phyloP scores from a whole-genome alignment of 2,329 filamentous ascomycete genomes.

The Penicillium sp. region DNA sequence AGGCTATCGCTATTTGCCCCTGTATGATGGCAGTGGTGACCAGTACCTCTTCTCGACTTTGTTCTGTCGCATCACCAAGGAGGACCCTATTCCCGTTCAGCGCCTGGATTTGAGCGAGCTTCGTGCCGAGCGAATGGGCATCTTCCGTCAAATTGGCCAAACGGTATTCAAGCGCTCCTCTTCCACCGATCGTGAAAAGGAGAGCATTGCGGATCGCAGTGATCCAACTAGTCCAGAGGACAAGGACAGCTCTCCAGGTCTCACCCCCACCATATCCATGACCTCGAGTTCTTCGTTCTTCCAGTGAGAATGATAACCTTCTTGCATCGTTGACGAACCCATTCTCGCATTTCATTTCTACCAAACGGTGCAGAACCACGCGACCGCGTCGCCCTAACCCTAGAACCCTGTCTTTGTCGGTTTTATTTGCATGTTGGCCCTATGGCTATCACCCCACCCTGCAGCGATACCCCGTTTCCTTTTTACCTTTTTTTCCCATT shows the following conservation, averaged over 20 bases:
- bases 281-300: conserved; percentile 32
- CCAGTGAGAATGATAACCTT: conserved; percentile 9
- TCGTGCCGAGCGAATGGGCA: conserved; percentile 37
- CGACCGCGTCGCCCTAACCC: conserved; percentile 10
- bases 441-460: conserved; percentile 14
- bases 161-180: conserved; percentile 41
- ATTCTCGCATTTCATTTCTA: not conserved
- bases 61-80: conserved; percentile 77
- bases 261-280: conserved; percentile 33
- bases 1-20: conserved; percentile 85
- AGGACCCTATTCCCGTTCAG: conserved; percentile 44
- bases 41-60: conserved; percentile 92
- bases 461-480: conserved; percentile 20
- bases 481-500: not conserved
- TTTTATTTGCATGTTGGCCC: conserved; percentile 8
- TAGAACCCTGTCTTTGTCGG: conserved; percentile 11
- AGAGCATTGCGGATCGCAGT: conserved; percentile 24
- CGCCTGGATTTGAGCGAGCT: conserved; percentile 35
- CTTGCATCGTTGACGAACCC: not conserved
- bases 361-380: conserved; percentile 4
- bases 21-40: conserved; percentile 83
- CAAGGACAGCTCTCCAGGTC: conserved; percentile 29
- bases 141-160: conserved; percentile 39
- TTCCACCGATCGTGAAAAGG: conserved; percentile 36
- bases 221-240: conserved; percentile 27